Percentiles rank a stretch among this genome's conserved stretches.
These are phyloP conservation scores for Nakataea oryzae DNA, from an alignment of 2,329 filamentous ascomycete species.

Conservation along the genomic window DNA sequence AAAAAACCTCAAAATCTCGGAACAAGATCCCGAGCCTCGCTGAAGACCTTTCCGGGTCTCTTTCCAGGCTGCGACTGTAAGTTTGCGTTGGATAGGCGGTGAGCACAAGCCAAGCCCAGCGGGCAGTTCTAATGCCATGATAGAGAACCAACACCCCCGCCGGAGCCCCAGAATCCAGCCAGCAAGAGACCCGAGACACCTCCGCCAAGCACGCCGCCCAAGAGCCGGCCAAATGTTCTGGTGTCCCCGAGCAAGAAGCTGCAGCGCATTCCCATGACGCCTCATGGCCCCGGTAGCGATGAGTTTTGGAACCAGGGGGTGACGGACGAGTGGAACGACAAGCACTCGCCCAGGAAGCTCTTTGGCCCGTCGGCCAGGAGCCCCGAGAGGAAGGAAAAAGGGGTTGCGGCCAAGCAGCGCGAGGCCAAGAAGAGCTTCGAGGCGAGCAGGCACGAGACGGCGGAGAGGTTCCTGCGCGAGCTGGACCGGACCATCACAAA, in stretches of 20 bases:
- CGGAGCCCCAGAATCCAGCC: neutral
- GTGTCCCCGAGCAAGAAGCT: slow-evolving; percentile 22
- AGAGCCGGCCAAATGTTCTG: slow-evolving; percentile 10
- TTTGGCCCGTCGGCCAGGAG: slow-evolving; percentile 11
- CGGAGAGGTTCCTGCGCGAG: slow-evolving; percentile 52
- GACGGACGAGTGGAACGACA: slow-evolving; percentile 54
- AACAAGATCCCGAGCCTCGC: neutral
- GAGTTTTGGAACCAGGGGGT: slow-evolving; percentile 49
- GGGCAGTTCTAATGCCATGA: neutral
- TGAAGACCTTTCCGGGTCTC: neutral
- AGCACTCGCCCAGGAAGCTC: slow-evolving; percentile 30
- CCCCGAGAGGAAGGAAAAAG: slow-evolving; percentile 18
- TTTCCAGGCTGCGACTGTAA: slow-evolving; percentile 3
- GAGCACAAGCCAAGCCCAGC: neutral
- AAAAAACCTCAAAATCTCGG: neutral
- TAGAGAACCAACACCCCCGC: neutral
- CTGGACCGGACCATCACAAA: slow-evolving; percentile 57
- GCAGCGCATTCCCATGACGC: slow-evolving; percentile 38
- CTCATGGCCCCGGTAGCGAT: slow-evolving; percentile 42
- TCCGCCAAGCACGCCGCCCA: slow-evolving; percentile 9
- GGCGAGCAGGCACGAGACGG: slow-evolving; percentile 49
- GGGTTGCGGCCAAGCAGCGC: slow-evolving; percentile 20
- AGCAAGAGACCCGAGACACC: slow-evolving; percentile 4
- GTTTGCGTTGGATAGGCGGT: neutral
- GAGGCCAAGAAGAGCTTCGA: slow-evolving; percentile 52